phyloP scores from a whole-genome alignment of 805 yeast genomes.

The Yamadazyma kitorensis region DNA sequence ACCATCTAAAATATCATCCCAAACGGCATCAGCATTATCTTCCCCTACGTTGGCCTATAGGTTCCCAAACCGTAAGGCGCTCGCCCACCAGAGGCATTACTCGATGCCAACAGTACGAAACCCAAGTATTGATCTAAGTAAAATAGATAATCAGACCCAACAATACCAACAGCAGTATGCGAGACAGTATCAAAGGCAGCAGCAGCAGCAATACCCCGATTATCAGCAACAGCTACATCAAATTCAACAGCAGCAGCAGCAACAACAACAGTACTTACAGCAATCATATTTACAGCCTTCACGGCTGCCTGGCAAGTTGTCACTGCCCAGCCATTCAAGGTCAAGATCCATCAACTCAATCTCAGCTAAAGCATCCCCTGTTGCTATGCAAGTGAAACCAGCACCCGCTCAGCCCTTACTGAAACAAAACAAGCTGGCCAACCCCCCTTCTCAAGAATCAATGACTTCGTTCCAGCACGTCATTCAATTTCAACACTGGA shows the following conservation, averaged over 20 bases:
- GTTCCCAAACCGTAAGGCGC: slow-evolving; percentile 9
- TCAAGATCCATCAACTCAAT: slow-evolving; percentile 17
- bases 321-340: slow-evolving; percentile 15
- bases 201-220: slow-evolving; percentile 2
- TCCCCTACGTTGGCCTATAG: slow-evolving; percentile 25
- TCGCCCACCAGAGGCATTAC: slow-evolving; percentile 38
- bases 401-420: slow-evolving; percentile 40
- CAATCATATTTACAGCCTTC: slow-evolving; percentile 4
- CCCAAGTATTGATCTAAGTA: slow-evolving; percentile 10
- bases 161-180: slow-evolving; percentile 6
- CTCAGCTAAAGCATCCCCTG: slow-evolving; percentile 5
- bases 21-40: slow-evolving; percentile 55
- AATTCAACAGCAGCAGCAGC: slow-evolving; percentile 1
- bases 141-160: slow-evolving; percentile 19
- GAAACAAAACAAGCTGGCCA: slow-evolving; percentile 24
- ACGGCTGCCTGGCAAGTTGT: not conserved
- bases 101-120: slow-evolving; percentile 33
- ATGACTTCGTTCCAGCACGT: slow-evolving; percentile 49
- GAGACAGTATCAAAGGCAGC: no score
- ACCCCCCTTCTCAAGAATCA: slow-evolving; percentile 39
- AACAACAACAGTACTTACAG: slow-evolving; percentile 3
- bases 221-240: slow-evolving; percentile 1
- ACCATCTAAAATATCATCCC: slow-evolving; percentile 72
- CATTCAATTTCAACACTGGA: slow-evolving; percentile 59
- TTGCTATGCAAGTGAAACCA: slow-evolving; percentile 42